Evolutionary conservation across 2,329 filamentous ascomycete genomes (phyloP), one percentile per base, ranked within the genome.

Genomic region (Sordariomycetes sp.): DNA sequence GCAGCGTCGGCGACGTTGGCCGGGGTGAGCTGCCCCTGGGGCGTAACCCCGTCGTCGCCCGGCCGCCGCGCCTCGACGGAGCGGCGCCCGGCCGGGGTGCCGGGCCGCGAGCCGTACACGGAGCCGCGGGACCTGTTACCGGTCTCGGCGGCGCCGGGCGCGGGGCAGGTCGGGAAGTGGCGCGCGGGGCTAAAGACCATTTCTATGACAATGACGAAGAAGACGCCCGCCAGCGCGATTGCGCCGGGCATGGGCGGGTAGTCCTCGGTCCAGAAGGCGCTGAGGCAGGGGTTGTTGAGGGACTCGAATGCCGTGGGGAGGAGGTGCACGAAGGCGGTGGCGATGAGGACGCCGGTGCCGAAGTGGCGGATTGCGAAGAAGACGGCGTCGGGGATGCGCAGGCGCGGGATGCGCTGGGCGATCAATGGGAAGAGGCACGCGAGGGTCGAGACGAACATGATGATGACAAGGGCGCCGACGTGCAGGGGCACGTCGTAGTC

Each of bases 201-300:
- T 69, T 96, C 91, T 60, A 96, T 78, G 12, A 85, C 77, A 10
- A 92, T 87, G 7, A 96, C 90, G 10, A 88, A 76, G 63, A 95
- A 78, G 42, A 90, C 87, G 32, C 86, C 84, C 12, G 83, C 74
- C 81, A 95, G 89, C 54, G 89, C 85, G 59, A 95, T 84, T 55
- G 90, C 79, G 3, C 90, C 89, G 1, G 89, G 84, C 72, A 94
- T 87, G 24, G 89, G 86, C 56, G 78, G 80, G 70, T 92, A 95
- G 32, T 81, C 79, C 51, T 83, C 64, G 64, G 81, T 90, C 82
- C 89, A 95, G 66, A 90, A 87, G 57, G 76, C 72, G 13, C 86
- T 85, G 1, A 95, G 79, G 65, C 84, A 87, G 12, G 81, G 82
- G 62, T 86, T 74, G 48, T 76, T 82, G 12, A 86, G 74, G 8